Evolutionary conservation across 2,329 filamentous ascomycete genomes (phyloP).

Genomic region (Phaeosphaeriaceae sp.): DNA sequence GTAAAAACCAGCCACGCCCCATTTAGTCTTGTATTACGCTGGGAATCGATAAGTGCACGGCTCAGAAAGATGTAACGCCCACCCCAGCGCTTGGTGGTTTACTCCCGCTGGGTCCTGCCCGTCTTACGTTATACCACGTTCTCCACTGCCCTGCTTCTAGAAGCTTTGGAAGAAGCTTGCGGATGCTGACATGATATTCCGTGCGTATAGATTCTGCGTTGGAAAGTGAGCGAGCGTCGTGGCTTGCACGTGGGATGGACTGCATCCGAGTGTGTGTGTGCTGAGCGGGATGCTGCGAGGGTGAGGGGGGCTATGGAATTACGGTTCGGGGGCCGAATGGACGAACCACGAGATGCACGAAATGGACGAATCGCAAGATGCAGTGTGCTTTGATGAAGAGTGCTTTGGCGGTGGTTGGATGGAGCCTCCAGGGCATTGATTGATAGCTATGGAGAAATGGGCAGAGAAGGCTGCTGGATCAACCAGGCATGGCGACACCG

Average conservation of each 20-base stretch:
- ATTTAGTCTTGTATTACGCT: constrained; percentile 30
- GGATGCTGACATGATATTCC: constrained; percentile 8
- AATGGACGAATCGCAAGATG: background rate
- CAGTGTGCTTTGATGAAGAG: background rate
- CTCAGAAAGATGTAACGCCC: background rate
- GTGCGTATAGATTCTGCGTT: constrained; percentile 29
- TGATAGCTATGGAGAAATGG: background rate
- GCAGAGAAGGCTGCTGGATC: background rate
- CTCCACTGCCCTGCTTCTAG: constrained; percentile 1
- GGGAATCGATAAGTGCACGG: constrained; percentile 8
- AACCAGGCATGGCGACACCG: background rate
- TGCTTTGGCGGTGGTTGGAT: background rate
- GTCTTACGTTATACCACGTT: constrained; percentile 16
- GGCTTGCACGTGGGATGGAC: background rate
- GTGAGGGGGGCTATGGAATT: background rate
- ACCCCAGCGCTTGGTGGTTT: background rate
- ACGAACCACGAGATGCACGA: no score
- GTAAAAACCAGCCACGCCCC: constrained; percentile 24
- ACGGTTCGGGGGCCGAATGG: background rate
- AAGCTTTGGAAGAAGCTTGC: constrained; percentile 1
- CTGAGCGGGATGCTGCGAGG: background rate
- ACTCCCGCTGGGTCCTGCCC: constrained; percentile 2
- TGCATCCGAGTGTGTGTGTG: background rate
- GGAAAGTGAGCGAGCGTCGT: constrained; percentile 21
- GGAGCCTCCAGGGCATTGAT: background rate